Conservation (phyloP, 1,139 yeast genomes). For the Pneumocystis wakefieldiae region DNA sequence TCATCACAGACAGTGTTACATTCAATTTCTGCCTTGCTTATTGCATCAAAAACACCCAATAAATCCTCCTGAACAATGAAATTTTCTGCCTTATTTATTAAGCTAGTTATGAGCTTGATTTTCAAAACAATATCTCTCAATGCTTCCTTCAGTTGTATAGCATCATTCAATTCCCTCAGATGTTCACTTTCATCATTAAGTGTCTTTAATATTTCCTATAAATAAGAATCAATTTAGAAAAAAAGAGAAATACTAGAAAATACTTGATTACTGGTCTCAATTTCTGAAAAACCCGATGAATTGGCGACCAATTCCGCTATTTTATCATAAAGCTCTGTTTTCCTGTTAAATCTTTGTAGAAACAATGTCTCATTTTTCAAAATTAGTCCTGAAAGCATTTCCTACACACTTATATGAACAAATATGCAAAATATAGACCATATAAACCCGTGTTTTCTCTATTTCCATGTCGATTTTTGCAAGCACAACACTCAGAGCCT, state of each 20-base stretch:
- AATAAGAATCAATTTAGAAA: not conserved
- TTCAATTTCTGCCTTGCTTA: not conserved
- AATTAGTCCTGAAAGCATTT: not conserved
- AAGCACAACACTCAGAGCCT: not conserved
- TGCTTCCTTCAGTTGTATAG: not conserved
- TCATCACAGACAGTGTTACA: not conserved
- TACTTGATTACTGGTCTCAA: not conserved
- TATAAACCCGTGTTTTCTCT: not conserved
- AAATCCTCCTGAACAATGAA: not conserved
- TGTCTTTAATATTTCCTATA: not conserved
- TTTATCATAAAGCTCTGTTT: not conserved
- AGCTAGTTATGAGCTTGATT: not conserved
- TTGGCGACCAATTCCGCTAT: not conserved
- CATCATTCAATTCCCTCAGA: not conserved
- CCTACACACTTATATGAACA: not conserved
- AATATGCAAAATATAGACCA: not conserved
- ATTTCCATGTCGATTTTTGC: not conserved
- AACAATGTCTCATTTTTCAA: not conserved
- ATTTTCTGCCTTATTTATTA: not conserved
- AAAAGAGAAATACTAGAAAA: not conserved
- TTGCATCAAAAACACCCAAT: not conserved
- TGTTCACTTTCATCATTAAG: not conserved
- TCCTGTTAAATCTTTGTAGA: not conserved
- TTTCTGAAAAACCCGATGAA: not conserved
- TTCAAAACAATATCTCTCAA: not conserved